A percentile compares a stretch with the other conserved stretches of the same genome.
Conservation (phyloP, 495 filamentous ascomycete species). For the Tuber microsphaerosporum region DNA sequence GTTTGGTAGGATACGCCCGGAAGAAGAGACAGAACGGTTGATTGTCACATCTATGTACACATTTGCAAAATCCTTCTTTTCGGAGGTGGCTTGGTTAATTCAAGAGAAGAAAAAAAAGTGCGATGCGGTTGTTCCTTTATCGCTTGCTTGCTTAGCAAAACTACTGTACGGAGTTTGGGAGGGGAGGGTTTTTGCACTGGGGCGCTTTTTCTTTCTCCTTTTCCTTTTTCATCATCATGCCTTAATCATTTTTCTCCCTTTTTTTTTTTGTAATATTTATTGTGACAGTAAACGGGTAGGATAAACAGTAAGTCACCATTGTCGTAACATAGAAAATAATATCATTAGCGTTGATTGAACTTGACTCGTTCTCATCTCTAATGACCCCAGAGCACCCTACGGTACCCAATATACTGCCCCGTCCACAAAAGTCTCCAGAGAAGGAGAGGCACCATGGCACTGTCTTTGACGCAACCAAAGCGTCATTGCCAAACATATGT, state of each 20-base stretch:
- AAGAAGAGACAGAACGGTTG: constrained; percentile 61
- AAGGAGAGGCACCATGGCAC: no score
- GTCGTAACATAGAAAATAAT: not conserved
- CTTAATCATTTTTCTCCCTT: not conserved
- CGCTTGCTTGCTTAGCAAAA: not conserved
- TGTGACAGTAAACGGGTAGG: not conserved
- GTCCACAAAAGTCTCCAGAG: no score
- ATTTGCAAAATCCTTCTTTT: not conserved
- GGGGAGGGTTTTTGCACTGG: not conserved
- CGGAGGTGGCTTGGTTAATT: not conserved
- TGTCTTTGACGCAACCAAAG: no score
- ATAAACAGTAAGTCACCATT: not conserved
- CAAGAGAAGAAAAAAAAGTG: not conserved
- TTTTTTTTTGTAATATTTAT: not conserved
- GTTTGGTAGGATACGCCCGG: constrained; percentile 88
- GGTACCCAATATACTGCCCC: no score
- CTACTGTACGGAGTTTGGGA: not conserved
- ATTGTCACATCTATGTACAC: not conserved
- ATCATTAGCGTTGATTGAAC: not conserved
- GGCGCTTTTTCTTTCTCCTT: not conserved
- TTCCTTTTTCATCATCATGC: not conserved
- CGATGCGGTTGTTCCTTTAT: not conserved
- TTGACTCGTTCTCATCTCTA: no score
- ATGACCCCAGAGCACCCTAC: no score
- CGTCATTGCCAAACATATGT: no score